Evolutionary conservation across 2,329 filamentous ascomycete genomes (phyloP).

Genomic region (Fusarium tricinctum): DNA sequence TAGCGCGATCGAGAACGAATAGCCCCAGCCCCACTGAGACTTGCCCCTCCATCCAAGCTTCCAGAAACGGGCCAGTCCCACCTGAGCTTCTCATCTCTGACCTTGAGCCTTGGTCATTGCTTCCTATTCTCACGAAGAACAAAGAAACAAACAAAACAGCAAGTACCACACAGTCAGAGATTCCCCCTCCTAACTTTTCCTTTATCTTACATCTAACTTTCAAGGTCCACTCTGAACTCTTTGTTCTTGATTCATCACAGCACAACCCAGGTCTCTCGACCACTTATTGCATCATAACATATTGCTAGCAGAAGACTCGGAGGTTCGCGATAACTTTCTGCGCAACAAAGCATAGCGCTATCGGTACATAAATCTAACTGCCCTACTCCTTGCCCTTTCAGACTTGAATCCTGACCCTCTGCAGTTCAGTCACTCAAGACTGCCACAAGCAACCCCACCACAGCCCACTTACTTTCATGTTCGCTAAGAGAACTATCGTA

Average conservation of each 20-base stretch:
- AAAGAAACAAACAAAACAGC: constrained; percentile 12
- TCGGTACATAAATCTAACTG: not conserved
- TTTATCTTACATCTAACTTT: not conserved
- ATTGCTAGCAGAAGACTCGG: not conserved
- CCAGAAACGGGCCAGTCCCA: constrained; percentile 10
- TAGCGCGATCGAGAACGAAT: constrained; percentile 12
- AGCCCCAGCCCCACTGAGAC: not conserved
- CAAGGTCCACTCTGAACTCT: not conserved
- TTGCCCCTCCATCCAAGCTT: constrained; percentile 17
- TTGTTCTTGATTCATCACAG: not conserved
- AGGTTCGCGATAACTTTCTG: not conserved
- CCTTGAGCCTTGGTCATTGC: not conserved
- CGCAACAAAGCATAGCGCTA: not conserved
- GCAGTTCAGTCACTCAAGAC: not conserved
- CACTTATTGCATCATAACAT: constrained; percentile 10
- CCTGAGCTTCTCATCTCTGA: constrained; percentile 1
- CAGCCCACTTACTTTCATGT: constrained; percentile 31
- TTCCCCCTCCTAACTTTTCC: not conserved
- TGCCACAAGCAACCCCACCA: not conserved
- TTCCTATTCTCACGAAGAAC: constrained; percentile 17
- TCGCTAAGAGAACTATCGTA: constrained; percentile 47
- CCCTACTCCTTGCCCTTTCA: not conserved
- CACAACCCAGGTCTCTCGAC: not conserved
- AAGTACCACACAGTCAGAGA: not conserved
- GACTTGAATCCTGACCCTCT: not conserved